Conservation (phyloP, 2,329 filamentous ascomycete species). For the Akanthomyces uredinophilus region DNA sequence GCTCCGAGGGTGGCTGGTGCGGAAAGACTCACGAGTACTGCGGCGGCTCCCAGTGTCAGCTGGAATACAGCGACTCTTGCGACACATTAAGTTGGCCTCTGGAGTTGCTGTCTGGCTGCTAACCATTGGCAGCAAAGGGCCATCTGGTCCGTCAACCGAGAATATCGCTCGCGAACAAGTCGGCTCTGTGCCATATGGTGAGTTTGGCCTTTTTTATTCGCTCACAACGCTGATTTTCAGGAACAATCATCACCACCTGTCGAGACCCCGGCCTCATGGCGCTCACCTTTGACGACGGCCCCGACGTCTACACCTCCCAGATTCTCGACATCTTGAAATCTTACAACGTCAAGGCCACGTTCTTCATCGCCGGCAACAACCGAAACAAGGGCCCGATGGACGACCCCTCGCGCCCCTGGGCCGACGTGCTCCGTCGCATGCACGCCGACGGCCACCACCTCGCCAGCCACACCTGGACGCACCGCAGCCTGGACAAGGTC, state of each 20-base stretch:
- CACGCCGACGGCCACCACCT: conserved; percentile 40
- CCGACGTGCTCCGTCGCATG: conserved; percentile 36
- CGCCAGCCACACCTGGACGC: conserved; percentile 43
- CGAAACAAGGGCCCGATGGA: conserved; percentile 38
- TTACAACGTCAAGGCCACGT: conserved; percentile 32
- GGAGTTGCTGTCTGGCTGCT: background rate
- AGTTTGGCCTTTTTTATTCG: conserved; percentile 11
- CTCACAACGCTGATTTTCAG: conserved; percentile 19
- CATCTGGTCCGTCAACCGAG: conserved; percentile 28
- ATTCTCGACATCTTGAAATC: conserved; percentile 35
- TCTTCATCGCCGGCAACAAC: conserved; percentile 40
- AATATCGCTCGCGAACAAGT: conserved; percentile 26
- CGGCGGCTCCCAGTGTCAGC: conserved; percentile 33
- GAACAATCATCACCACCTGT: conserved; percentile 32
- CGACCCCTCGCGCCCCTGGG: conserved; percentile 28
- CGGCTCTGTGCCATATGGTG: conserved; percentile 35
- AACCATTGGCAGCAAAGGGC: conserved; percentile 16
- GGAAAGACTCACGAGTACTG: conserved; percentile 32
- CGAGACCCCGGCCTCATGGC: conserved; percentile 33
- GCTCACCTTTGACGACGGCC: conserved; percentile 45
- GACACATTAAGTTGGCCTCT: conserved; percentile 30
- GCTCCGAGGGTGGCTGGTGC: conserved; percentile 34
- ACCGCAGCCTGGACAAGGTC: conserved; percentile 36
- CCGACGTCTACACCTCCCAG: conserved; percentile 35
- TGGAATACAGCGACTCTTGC: conserved; percentile 36